These are phyloP conservation scores for Acanthamoeba culbertsoni DNA, from an alignment of 208 protist species.

Conservation along the genomic window DNA sequence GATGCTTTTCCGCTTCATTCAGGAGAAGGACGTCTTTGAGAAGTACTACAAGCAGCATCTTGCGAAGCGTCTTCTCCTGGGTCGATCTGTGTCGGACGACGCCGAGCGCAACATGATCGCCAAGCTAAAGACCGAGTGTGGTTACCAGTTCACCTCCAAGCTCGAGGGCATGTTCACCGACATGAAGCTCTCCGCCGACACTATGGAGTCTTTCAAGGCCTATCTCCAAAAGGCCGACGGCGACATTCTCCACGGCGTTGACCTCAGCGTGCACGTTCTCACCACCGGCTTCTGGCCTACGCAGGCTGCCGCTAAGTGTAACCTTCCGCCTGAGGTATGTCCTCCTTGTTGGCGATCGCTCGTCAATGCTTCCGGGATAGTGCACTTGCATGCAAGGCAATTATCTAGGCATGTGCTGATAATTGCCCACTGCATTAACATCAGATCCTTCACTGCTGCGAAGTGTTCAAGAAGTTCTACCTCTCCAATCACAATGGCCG, in stretches of 20 bases:
- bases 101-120: slow-evolving; percentile 85
- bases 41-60: slow-evolving; percentile 91
- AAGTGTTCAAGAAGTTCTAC: slow-evolving; percentile 85
- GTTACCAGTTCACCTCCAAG: slow-evolving; percentile 87
- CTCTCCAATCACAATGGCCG: slow-evolving; percentile 79
- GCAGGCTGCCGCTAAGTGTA: slow-evolving; percentile 63
- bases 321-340: slow-evolving; percentile 67
- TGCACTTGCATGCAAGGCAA: background rate
- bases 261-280: slow-evolving; percentile 85
- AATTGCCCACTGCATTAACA: too few species aligned
- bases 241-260: slow-evolving; percentile 62
- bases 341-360: too few species aligned
- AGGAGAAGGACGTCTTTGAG: slow-evolving; percentile 90
- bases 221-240: background rate
- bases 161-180: slow-evolving; percentile 90
- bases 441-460: slow-evolving; percentile 72
- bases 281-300: slow-evolving; percentile 89
- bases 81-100: slow-evolving; percentile 82
- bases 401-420: background rate
- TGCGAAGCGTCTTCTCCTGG: slow-evolving; percentile 85
- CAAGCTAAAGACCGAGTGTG: slow-evolving; percentile 87
- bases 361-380: too few species aligned
- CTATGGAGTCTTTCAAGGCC: slow-evolving; percentile 79
- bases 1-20: slow-evolving; percentile 83
- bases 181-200: slow-evolving; percentile 85